Evolutionary conservation across 441 rosid species (phyloP).

Genomic region (Dalechampia spathulata): DNA sequence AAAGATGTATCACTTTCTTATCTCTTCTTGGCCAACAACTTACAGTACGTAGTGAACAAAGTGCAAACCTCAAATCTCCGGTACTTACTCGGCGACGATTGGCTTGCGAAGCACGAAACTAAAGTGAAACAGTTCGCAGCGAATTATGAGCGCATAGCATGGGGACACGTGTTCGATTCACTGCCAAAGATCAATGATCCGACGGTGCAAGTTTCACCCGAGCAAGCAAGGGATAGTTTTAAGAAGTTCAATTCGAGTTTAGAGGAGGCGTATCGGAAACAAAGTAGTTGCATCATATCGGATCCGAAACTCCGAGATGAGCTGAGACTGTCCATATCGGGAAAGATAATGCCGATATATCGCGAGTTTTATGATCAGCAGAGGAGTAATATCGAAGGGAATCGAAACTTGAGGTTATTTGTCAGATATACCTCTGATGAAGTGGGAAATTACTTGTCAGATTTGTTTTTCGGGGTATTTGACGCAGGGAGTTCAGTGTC

Average conservation of each 20-base stretch:
- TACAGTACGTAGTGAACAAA: constrained; percentile 40
- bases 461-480: constrained; percentile 29
- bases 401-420: constrained; percentile 11
- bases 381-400: constrained; percentile 21
- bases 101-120: constrained; percentile 49
- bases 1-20: constrained; percentile 47
- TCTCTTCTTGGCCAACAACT: constrained; percentile 73
- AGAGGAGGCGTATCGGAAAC: constrained; percentile 40
- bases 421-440: constrained; percentile 55
- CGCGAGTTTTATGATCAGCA: constrained; percentile 48
- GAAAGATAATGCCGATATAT: constrained; percentile 36
- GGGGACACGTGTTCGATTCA: constrained; percentile 37
- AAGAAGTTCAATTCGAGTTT: constrained; percentile 39
- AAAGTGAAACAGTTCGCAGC: constrained; percentile 46
- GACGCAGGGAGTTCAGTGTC: constrained; percentile 11
- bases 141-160: constrained; percentile 56
- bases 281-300: constrained; percentile 32
- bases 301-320: constrained; percentile 46
- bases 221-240: constrained; percentile 36
- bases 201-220: constrained; percentile 19
- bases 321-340: constrained; percentile 36
- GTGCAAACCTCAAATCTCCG: constrained; percentile 47
- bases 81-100: constrained; percentile 56
- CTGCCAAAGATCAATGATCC: constrained; percentile 34
- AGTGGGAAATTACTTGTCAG: constrained; percentile 38